phyloP scores from a whole-genome alignment of 139 green algal genomes.

The Tetraselmis chui region DNA sequence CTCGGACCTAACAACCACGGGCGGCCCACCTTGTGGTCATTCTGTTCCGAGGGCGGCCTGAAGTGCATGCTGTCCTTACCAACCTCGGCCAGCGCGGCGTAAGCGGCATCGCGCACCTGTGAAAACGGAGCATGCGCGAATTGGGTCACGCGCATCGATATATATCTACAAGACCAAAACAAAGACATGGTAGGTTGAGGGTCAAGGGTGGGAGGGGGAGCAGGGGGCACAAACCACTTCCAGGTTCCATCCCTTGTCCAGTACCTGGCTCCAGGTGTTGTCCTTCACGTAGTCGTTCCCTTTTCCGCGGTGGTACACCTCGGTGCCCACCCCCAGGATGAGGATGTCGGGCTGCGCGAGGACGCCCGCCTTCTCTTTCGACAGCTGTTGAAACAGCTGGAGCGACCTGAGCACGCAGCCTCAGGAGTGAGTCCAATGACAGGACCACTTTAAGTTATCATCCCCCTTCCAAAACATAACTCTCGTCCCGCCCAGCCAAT shows the following conservation, averaged over 20 bases:
- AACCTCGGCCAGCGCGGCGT: background rate
- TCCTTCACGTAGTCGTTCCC: conserved; percentile 48
- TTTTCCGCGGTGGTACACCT: conserved; percentile 40
- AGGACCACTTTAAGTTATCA: no score
- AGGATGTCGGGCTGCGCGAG: conserved; percentile 69
- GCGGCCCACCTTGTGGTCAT: background rate
- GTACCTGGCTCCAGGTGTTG: conserved; percentile 32
- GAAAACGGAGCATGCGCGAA: no score
- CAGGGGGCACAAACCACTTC: no score
- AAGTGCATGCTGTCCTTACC: background rate
- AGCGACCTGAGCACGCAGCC: conserved; percentile 23
- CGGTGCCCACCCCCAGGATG: conserved; percentile 75
- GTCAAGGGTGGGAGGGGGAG: no score
- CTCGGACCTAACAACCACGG: no score
- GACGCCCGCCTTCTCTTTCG: conserved; percentile 43
- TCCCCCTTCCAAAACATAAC: no score
- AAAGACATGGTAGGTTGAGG: no score
- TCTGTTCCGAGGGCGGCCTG: background rate
- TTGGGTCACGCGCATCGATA: no score
- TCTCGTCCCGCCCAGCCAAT: no score
- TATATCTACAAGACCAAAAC: no score
- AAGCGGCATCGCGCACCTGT: background rate
- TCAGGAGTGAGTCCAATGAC: background rate
- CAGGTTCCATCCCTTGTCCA: conserved; percentile 63
- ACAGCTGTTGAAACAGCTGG: conserved; percentile 44